phyloP scores from a whole-genome alignment of 2,329 filamentous ascomycete genomes.

The Aspergillus awamori region DNA sequence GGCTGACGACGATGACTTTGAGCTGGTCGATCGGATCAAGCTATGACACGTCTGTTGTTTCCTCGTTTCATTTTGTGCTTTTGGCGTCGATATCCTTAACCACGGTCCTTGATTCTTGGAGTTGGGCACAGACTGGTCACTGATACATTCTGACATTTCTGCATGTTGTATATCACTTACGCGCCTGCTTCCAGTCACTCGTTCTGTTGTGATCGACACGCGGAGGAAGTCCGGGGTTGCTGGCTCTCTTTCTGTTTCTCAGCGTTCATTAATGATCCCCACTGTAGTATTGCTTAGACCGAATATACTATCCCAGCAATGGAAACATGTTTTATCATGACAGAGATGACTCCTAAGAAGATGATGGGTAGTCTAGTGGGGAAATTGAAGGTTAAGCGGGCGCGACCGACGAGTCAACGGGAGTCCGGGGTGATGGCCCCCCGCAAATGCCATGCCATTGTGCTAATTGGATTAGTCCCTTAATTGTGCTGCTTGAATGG shows the following conservation, averaged over 20 bases:
- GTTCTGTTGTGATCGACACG: neutral
- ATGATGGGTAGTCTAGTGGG: neutral
- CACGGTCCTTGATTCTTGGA: conserved; percentile 6
- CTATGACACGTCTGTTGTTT: conserved; percentile 12
- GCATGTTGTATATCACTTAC: conserved; percentile 4
- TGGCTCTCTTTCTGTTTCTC: neutral
- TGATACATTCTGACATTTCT: neutral
- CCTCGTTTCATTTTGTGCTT: neutral
- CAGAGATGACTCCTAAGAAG: no score
- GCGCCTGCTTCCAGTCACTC: conserved; percentile 9
- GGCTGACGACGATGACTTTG: conserved; percentile 46
- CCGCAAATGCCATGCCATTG: neutral
- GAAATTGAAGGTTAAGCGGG: neutral
- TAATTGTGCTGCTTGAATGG: neutral
- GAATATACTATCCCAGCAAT: neutral
- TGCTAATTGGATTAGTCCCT: neutral
- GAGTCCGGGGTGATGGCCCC: neutral
- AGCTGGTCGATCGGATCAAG: conserved; percentile 42
- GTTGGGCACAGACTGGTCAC: conserved; percentile 8
- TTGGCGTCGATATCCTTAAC: conserved; percentile 5
- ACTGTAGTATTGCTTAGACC: conserved; percentile 3
- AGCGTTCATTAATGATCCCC: neutral
- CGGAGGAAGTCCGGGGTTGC: no score
- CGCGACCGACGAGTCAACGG: neutral
- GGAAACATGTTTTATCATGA: neutral